Base-by-base conservation (phyloP, 73 alveolate species). In the Tetrahymena borealis region DNA sequence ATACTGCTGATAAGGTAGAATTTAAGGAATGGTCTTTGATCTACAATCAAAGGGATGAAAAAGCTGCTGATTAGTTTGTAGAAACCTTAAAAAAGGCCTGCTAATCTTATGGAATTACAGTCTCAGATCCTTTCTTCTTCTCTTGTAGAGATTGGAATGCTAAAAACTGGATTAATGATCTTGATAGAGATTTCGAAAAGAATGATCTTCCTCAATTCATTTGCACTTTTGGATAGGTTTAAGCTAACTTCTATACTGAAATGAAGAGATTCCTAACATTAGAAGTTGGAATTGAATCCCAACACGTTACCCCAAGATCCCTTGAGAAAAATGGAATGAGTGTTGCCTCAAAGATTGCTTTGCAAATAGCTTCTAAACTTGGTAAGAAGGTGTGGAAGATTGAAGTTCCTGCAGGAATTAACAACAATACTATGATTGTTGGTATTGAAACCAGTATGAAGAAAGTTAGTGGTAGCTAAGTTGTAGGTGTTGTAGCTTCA, bases 401-500 rank as follows among this genome's bases (percentile, higher is more conserved):
- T 4, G 78, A 41, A 11, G 20, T 11, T 7, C 78, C 78, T 41
- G 32, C 32, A 2, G 95, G 95, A 38, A 90, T 93, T 11, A 40
- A 78, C 16, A 43, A 93, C 20, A 93, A 90, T 38, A 94, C 95
- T 11, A 94, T 94, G 97, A 95, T 94, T 40, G 40, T 92, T 16
- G 97, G 97, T 13, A 93, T 94, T 36, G 97, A 94, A 20, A 91
- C 94, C 33, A 79, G 78, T 90, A 96, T 93, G 38, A 95, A 94
- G 16, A 78, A 92, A 32, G 90, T 94, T 20, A 24, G 38, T 2
- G 40, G 43, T n/a, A 39, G 39, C 38, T 78, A 94, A 28, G 43
- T 91, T 38, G 24, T 94, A 90, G 97, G 97, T 4, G 94, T 94
- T 93, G 97, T 94, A n/a, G 97, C 97, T 38, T 91, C 93, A 13